Conservation (phyloP, 441 rosid species). For the Euphorbia celastroides region DNA sequence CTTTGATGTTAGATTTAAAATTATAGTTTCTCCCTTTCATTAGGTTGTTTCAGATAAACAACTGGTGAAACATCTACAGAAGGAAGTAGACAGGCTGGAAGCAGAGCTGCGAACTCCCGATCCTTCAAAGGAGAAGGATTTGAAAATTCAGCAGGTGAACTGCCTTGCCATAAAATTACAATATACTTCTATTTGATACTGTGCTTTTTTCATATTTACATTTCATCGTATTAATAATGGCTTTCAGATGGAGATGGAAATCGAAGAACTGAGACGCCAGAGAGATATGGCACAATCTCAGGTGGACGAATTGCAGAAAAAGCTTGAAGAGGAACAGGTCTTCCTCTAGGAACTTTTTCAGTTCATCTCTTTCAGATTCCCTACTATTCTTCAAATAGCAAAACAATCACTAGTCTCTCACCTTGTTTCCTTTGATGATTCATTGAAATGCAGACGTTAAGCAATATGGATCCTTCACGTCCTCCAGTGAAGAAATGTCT, state of each 20-base stretch:
- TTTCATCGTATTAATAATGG: constrained; percentile 12
- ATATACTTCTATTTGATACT: constrained; percentile 6
- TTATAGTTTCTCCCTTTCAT: constrained; percentile 13
- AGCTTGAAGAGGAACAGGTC: constrained; percentile 62
- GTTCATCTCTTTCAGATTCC: constrained; percentile 3
- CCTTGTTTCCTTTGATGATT: background rate
- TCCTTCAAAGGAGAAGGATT: constrained; percentile 72
- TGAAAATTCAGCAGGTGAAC: constrained; percentile 76
- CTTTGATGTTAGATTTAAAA: constrained; percentile 13
- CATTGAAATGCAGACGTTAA: constrained; percentile 35
- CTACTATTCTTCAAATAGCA: constrained; percentile 14
- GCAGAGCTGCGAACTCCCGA: constrained; percentile 95
- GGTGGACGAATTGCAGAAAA: constrained; percentile 71
- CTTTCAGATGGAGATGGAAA: constrained; percentile 80
- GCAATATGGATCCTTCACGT: constrained; percentile 48
- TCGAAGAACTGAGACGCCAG: constrained; percentile 78
- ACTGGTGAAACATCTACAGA: constrained; percentile 93
- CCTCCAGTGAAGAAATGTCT: constrained; percentile 82
- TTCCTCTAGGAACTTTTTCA: constrained; percentile 1
- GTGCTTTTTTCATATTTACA: constrained; percentile 1
- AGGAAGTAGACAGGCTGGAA: constrained; percentile 95
- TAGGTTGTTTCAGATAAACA: constrained; percentile 98
- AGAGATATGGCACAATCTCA: constrained; percentile 81
- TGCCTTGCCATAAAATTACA: background rate
- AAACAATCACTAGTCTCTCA: background rate